Percentiles rank a stretch among this genome's conserved stretches.
These are phyloP conservation scores for Miscanthus lutarioriparius DNA, from an alignment of 176 grass and related monocot genomes.

Conservation along the genomic window DNA sequence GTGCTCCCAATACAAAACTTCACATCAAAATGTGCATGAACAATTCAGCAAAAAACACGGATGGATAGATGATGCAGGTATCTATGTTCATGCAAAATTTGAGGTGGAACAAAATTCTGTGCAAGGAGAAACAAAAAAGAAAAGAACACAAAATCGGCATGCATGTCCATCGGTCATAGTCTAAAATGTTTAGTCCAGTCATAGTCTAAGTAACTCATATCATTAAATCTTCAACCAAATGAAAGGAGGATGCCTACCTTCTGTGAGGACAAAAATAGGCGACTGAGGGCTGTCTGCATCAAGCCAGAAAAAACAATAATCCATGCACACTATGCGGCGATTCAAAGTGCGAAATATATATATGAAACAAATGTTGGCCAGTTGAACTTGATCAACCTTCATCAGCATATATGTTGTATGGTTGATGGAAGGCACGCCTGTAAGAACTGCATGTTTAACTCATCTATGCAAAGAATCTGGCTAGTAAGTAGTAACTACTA, in stretches of 20 bases:
- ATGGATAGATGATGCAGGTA: not conserved
- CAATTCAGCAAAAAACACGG: not conserved
- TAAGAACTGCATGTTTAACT: not conserved
- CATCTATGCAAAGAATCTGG: not conserved
- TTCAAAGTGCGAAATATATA: not conserved
- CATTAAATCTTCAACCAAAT: constrained; percentile 23
- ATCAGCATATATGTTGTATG: not conserved
- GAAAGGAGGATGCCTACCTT: not conserved
- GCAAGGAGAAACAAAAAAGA: not conserved
- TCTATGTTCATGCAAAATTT: not conserved
- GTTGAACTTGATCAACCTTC: not conserved
- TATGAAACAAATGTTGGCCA: not conserved
- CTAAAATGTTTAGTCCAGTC: constrained; percentile 11
- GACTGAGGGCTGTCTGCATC: not conserved
- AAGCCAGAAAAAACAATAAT: not conserved
- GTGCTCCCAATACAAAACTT: not conserved
- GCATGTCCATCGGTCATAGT: not conserved
- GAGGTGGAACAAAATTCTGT: not conserved
- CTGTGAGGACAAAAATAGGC: not conserved
- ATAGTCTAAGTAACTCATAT: not conserved
- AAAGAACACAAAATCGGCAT: not conserved
- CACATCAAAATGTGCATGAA: not conserved
- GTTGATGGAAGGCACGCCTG: not conserved
- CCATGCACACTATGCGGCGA: not conserved
- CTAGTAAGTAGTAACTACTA: not conserved